phyloP scores from a whole-genome alignment of 164 flowering plant species.

The Vitis labrusca region DNA sequence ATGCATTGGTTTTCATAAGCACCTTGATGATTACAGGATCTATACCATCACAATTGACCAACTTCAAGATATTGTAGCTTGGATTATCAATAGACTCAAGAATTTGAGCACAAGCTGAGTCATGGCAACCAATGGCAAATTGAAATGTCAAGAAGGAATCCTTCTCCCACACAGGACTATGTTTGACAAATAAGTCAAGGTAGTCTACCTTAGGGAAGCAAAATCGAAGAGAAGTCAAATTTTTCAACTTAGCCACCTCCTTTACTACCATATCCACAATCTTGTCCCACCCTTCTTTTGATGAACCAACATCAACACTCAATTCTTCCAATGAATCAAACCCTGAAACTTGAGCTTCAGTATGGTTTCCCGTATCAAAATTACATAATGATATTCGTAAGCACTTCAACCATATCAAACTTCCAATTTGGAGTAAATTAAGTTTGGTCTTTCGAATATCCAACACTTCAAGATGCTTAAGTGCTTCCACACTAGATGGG shows the following conservation, averaged over 20 bases:
- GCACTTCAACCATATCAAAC: slow-evolving; percentile 4
- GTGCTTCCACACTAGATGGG: too few relatives aligned
- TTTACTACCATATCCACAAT: not conserved
- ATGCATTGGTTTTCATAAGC: too few relatives aligned
- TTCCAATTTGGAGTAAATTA: not conserved
- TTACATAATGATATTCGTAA: slow-evolving; percentile 13
- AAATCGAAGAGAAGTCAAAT: not conserved
- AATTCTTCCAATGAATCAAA: slow-evolving; percentile 19
- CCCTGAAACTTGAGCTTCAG: not conserved
- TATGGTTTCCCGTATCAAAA: not conserved
- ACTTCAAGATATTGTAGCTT: too few relatives aligned
- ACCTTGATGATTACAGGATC: too few relatives aligned
- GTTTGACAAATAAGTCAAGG: too few relatives aligned
- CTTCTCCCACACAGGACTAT: too few relatives aligned
- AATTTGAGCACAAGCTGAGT: too few relatives aligned
- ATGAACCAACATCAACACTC: slow-evolving; percentile 9
- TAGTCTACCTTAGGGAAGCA: too few relatives aligned
- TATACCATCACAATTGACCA: too few relatives aligned
- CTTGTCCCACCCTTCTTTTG: not conserved
- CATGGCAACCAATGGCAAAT: too few relatives aligned
- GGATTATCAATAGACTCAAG: too few relatives aligned
- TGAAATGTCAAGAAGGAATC: too few relatives aligned
- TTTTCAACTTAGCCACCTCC: slow-evolving; percentile 5
- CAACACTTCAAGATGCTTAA: slow-evolving; percentile 2
- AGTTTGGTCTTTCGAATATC: slow-evolving; percentile 8